Evolutionary conservation across 257 asterid genomes (phyloP).

Genomic region (Lycium barbarum): DNA sequence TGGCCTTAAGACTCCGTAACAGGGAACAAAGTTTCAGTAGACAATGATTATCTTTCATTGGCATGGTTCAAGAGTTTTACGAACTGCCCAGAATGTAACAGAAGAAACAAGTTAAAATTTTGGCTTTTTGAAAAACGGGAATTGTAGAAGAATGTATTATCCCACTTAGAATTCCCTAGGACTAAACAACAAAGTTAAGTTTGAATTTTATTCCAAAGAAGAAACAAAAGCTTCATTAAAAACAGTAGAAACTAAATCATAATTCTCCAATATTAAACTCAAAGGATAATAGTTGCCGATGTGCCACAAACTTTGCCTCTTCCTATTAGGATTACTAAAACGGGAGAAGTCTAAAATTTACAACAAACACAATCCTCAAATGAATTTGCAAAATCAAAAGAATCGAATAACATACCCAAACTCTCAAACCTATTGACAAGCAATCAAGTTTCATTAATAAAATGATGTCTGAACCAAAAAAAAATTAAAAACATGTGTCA

Average conservation of each 20-base stretch:
- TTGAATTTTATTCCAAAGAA: background rate
- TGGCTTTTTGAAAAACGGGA: background rate
- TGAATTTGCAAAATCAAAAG: background rate
- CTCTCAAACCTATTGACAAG: background rate
- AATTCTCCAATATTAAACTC: constrained; percentile 1
- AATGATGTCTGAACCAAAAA: background rate
- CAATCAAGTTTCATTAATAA: background rate
- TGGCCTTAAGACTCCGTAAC: background rate
- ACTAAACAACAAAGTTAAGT: background rate
- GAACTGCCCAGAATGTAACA: background rate
- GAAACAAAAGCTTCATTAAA: background rate
- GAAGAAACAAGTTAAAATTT: background rate
- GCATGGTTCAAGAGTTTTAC: constrained; percentile 7
- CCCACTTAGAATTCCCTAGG: background rate
- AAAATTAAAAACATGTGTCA: background rate
- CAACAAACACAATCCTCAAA: background rate
- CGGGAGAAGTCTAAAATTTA: background rate
- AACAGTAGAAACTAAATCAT: constrained; percentile 23
- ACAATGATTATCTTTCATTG: background rate
- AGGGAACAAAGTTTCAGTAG: constrained; percentile 2
- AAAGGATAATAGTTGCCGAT: background rate
- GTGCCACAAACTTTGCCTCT: constrained; percentile 9
- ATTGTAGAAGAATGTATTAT: background rate
- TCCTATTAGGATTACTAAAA: constrained; percentile 10
- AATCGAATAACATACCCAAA: background rate